Evolutionary conservation across 2,329 filamentous ascomycete genomes (phyloP).

Genomic region (Thelonectria blattea): DNA sequence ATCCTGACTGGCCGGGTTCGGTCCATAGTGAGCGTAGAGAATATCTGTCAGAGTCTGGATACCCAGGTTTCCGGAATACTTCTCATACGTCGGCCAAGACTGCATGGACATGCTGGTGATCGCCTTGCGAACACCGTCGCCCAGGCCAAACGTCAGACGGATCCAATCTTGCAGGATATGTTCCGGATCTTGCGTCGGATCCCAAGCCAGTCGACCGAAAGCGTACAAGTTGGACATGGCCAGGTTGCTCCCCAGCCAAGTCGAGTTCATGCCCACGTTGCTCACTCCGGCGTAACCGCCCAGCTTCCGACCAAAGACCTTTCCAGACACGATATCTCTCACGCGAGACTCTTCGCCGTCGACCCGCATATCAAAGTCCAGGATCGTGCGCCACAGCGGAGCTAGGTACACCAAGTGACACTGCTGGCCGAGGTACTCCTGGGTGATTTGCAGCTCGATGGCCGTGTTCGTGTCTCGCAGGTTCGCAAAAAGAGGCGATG

Average conservation of each 20-base stretch:
- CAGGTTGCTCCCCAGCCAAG: slow-evolving; percentile 73
- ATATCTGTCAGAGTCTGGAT: slow-evolving; percentile 74
- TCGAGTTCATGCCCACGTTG: slow-evolving; percentile 69
- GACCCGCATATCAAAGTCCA: slow-evolving; percentile 71
- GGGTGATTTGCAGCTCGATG: slow-evolving; percentile 70
- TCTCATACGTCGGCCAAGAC: slow-evolving; percentile 75
- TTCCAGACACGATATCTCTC: slow-evolving; percentile 65
- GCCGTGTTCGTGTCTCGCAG: slow-evolving; percentile 53
- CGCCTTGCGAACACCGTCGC: slow-evolving; percentile 60
- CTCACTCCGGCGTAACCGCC: slow-evolving; percentile 71
- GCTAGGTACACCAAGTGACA: slow-evolving; percentile 71
- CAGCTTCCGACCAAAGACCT: slow-evolving; percentile 61
- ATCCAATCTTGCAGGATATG: slow-evolving; percentile 68
- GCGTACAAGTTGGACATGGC: slow-evolving; percentile 76
- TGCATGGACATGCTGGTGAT: slow-evolving; percentile 69
- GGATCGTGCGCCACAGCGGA: slow-evolving; percentile 71
- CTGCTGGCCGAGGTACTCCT: slow-evolving; percentile 76
- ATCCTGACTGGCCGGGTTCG: slow-evolving; percentile 70
- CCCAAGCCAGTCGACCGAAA: slow-evolving; percentile 71
- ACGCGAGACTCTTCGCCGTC: slow-evolving; percentile 62
- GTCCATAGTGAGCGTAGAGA: slow-evolving; percentile 65
- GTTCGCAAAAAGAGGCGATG: slow-evolving; percentile 67
- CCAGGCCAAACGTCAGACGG: slow-evolving; percentile 67
- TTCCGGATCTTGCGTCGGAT: slow-evolving; percentile 53
- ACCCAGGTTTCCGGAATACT: slow-evolving; percentile 73